Base-by-base conservation (phyloP, 129 eudicot species). In the Gnaphalium uliginosum region DNA sequence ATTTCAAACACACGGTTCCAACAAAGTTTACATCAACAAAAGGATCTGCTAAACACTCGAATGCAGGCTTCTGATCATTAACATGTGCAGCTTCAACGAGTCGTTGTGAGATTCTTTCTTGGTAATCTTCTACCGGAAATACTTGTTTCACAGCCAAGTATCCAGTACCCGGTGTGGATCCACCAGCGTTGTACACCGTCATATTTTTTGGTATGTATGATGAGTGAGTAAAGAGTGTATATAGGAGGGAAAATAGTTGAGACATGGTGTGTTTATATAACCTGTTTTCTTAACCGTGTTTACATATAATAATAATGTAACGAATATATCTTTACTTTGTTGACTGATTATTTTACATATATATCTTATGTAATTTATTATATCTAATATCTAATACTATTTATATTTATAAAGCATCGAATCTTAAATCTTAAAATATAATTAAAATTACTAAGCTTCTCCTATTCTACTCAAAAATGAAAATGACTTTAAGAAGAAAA, bases 21-120 rank as follows among this genome's bases (percentile, higher is more conserved):
- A 85, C 75, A 82, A 76, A 86, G 61, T 93, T 86, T 7, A 89
- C 92, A 76, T 93, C 95, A 13, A 90, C 80, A 32, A 84, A 84
- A 18, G 87, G 87, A 74, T 93, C 87, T 1, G 76, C 24, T 21
- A 93, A 43, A 76, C 88, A 86, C 30, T 90, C 88, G 8, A 69
- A 46, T 5, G 90, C 96, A 3, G 69, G 63, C 11, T 68, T 81
- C 8, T 68, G 78, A 41, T 93, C 89, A 33, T 83, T 83, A 15
- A 69, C 76, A 30, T 83, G 87, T 26, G 86, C 87, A 11, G 96
- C 86, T 76, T 88, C 95, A 1, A 93, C 67, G 7, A 93, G 96
- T 15, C 78, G 83, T 72, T 85, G 90, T 2, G 96, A 88, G 29
- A 87, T 81, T 72, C 83, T 83, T 8, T 85, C 79, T 61, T 84